These are phyloP conservation scores for Earliella scabrosa DNA, from an alignment of 1,284 basidiomycete species.

Conservation along the genomic window DNA sequence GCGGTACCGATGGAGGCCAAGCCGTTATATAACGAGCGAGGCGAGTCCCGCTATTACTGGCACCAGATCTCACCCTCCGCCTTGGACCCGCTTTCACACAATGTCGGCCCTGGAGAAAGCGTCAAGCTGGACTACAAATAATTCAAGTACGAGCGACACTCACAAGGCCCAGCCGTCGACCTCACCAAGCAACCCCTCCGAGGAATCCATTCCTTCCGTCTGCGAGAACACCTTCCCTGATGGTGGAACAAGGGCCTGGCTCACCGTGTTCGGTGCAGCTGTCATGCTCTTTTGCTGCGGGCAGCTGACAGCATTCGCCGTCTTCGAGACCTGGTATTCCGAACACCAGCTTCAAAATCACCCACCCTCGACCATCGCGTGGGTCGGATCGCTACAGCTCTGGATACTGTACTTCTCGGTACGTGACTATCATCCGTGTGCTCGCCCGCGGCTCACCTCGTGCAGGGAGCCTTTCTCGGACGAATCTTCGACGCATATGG, in stretches of 20 bases:
- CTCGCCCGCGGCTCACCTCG: no score
- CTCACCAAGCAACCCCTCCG: background rate
- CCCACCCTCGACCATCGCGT: constrained; percentile 45
- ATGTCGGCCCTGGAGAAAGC: no score
- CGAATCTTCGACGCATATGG: constrained; percentile 42
- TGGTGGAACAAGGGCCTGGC: constrained; percentile 38
- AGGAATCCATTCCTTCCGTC: no score
- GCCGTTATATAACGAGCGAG: no score
- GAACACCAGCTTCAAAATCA: constrained; percentile 40
- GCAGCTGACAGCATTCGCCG: constrained; percentile 41
- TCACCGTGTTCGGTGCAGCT: constrained; percentile 39
- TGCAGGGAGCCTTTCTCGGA: constrained; percentile 36
- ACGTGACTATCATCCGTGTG: constrained; percentile 22
- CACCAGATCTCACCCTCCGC: no score
- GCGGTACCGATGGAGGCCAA: no score
- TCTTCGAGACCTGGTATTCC: constrained; percentile 49
- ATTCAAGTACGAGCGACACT: no score
- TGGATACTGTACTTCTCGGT: constrained; percentile 43
- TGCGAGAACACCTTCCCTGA: constrained; percentile 17
- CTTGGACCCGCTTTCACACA: no score
- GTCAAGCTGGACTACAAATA: no score
- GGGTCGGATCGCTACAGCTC: constrained; percentile 52
- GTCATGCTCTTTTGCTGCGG: constrained; percentile 43
- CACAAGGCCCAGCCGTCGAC: background rate
- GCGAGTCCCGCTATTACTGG: no score